phyloP scores from a whole-genome alignment of 805 yeast species.

The Zygosaccharomyces lentus region DNA sequence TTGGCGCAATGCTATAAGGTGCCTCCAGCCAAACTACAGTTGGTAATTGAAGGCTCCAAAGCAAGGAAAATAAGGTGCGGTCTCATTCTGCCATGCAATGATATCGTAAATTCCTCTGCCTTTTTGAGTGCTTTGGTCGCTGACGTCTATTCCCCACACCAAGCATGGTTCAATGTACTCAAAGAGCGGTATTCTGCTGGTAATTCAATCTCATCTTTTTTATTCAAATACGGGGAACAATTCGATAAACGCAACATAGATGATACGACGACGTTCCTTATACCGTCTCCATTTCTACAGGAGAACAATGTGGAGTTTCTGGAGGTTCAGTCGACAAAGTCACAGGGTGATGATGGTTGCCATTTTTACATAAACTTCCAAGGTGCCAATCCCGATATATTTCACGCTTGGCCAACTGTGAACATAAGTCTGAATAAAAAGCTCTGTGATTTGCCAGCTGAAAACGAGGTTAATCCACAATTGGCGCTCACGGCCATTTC shows the following conservation, averaged over 20 bases:
- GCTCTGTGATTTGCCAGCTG: slow-evolving; percentile 2
- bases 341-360: slow-evolving; percentile 24
- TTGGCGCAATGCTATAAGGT: slow-evolving; percentile 24
- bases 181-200: slow-evolving; percentile 8
- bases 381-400: slow-evolving; percentile 1
- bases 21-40: slow-evolving; percentile 26
- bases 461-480: slow-evolving; percentile 27
- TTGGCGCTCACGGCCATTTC: slow-evolving; percentile 22
- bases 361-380: slow-evolving; percentile 29
- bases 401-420: slow-evolving; percentile 11
- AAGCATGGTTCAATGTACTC: slow-evolving; percentile 29
- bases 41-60: slow-evolving; percentile 16
- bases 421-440: neutral
- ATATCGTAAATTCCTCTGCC: slow-evolving; percentile 13
- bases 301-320: slow-evolving; percentile 26
- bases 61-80: slow-evolving; percentile 30
- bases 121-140: slow-evolving; percentile 30
- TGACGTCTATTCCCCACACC: slow-evolving; percentile 34
- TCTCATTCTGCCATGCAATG: slow-evolving; percentile 19
- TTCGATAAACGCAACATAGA: slow-evolving; percentile 16
- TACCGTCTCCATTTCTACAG: slow-evolving; percentile 32
- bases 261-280: slow-evolving; percentile 13
- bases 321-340: slow-evolving; percentile 17
- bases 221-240: slow-evolving; percentile 22
- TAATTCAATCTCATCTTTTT: slow-evolving; percentile 10